phyloP scores from a whole-genome alignment of 176 grass and related monocot species.

The Paspalum vaginatum region DNA sequence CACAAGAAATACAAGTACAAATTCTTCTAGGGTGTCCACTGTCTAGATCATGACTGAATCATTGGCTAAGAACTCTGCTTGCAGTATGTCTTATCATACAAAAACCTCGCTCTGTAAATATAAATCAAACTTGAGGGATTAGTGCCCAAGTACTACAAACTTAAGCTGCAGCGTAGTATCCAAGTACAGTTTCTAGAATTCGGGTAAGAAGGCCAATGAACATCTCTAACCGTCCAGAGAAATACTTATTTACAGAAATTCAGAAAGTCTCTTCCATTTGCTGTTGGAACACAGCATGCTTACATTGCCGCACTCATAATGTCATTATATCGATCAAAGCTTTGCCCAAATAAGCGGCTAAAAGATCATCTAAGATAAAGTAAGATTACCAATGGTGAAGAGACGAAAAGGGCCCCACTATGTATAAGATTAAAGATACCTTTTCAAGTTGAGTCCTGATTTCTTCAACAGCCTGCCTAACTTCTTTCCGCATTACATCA shows the following conservation, averaged over 20 bases:
- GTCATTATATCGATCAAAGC: neutral
- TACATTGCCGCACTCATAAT: neutral
- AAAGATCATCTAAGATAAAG: conserved; percentile 18
- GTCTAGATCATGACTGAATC: neutral
- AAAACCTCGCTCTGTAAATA: neutral
- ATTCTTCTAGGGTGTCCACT: neutral
- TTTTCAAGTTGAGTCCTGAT: conserved; percentile 83
- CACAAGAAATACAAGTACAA: neutral
- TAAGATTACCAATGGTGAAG: conserved; percentile 26
- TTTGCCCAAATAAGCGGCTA: neutral
- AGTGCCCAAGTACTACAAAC: neutral
- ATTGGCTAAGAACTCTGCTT: neutral
- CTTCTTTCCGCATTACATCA: conserved; percentile 84
- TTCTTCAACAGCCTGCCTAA: conserved; percentile 86
- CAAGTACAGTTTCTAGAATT: neutral
- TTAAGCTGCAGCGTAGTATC: neutral
- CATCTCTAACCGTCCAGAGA: neutral
- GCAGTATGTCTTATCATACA: neutral
- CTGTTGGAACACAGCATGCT: neutral
- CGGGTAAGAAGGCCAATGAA: neutral
- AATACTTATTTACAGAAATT: neutral
- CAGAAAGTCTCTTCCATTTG: neutral
- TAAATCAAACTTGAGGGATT: neutral
- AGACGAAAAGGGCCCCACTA: neutral
- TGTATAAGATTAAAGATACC: conserved; percentile 38